phyloP scores from a whole-genome alignment of 2,329 filamentous ascomycete species.

The Aspergillus hortae region DNA sequence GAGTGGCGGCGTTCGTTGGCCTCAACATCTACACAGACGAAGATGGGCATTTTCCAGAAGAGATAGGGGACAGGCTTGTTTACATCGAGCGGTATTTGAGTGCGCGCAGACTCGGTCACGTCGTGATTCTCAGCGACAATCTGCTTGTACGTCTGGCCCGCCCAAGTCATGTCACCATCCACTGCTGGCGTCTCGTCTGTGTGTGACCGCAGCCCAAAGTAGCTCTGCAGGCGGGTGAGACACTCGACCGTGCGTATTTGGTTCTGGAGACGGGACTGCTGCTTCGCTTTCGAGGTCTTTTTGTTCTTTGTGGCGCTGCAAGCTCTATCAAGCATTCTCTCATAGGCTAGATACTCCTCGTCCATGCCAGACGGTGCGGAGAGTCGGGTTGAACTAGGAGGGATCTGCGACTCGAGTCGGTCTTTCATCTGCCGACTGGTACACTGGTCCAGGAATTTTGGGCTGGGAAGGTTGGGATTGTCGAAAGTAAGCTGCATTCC shows the following conservation, averaged over 20 bases:
- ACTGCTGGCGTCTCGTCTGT: conserved; percentile 6
- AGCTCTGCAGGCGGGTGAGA: conserved; percentile 63
- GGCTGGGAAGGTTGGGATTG: conserved; percentile 54
- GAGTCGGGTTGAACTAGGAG: conserved; percentile 8
- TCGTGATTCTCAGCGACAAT: conserved; percentile 8
- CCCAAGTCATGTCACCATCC: conserved; percentile 18
- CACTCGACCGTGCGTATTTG: conserved; percentile 54
- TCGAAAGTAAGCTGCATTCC: conserved; percentile 62
- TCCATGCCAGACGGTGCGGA: conserved; percentile 2
- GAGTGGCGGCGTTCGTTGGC: conserved; percentile 66
- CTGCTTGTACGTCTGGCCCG: conserved; percentile 16
- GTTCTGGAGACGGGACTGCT: conserved; percentile 46
- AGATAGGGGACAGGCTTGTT: conserved; percentile 44
- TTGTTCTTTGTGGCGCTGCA: conserved; percentile 49
- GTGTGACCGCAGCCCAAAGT: conserved; percentile 62
- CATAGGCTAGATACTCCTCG: conserved; percentile 15
- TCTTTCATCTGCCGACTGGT: conserved; percentile 44
- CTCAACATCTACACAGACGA: conserved; percentile 80
- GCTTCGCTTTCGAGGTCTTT: conserved; percentile 47
- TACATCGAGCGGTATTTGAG: conserved; percentile 40
- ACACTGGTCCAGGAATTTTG: conserved; percentile 64
- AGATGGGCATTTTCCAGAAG: conserved; percentile 58
- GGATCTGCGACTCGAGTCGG: conserved; percentile 32
- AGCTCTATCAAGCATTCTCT: conserved; percentile 52
- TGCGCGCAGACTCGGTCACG: not conserved